Percentiles rank a stretch among this genome's conserved stretches.
Conservation (phyloP, 2,329 filamentous ascomycete species). For the Thelonectria discophora region DNA sequence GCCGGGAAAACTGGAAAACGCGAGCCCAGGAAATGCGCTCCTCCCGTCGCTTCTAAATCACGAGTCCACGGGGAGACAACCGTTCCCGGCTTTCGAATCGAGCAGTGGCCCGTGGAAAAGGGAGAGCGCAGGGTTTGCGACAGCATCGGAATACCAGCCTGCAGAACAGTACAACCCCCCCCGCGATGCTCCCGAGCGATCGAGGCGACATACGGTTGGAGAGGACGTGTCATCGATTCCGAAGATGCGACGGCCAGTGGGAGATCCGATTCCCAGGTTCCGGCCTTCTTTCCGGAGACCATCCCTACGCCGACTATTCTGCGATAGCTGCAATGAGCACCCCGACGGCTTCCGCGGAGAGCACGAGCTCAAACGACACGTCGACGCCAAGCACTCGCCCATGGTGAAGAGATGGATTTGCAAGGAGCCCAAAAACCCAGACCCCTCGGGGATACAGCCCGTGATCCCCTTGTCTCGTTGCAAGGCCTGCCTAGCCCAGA, state of each 20-base stretch:
- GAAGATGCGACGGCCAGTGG: constrained; percentile 45
- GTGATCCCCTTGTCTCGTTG: constrained; percentile 63
- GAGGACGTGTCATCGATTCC: constrained; percentile 35
- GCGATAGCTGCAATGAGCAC: constrained; percentile 80
- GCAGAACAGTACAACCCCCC: constrained; percentile 26
- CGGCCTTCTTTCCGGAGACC: constrained; percentile 59
- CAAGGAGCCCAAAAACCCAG: constrained; percentile 57
- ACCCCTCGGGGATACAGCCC: constrained; percentile 53
- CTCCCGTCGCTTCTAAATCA: constrained; percentile 26
- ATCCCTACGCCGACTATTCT: constrained; percentile 77
- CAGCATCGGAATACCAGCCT: constrained; percentile 27
- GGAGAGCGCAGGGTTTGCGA: constrained; percentile 27
- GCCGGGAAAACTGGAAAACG: constrained; percentile 26
- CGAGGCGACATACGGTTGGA: constrained; percentile 38
- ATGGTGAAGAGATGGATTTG: constrained; percentile 66
- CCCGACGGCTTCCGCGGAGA: constrained; percentile 90
- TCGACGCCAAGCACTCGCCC: constrained; percentile 65
- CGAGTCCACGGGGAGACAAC: constrained; percentile 22
- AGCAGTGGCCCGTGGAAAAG: constrained; percentile 23
- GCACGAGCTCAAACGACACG: constrained; percentile 81
- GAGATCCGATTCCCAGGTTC: constrained; percentile 52
- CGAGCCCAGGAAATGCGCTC: constrained; percentile 15
- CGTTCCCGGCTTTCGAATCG: constrained; percentile 26
- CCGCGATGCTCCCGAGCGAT: constrained; percentile 29
- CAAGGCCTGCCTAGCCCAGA: constrained; percentile 65